These are phyloP conservation scores for Penstemon eatonii DNA, from an alignment of 257 asterid species.

Conservation along the genomic window DNA sequence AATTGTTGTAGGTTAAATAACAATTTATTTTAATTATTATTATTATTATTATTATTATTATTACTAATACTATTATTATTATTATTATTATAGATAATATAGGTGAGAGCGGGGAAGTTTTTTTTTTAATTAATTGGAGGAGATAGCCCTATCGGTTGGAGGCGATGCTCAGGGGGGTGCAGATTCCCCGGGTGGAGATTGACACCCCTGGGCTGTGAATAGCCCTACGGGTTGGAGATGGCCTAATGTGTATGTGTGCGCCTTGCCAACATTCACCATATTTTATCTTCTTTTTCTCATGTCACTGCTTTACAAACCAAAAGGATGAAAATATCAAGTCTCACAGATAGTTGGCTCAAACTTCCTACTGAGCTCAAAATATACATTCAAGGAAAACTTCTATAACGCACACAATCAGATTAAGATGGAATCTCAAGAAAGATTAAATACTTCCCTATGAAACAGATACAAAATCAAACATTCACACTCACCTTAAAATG, in stretches of 20 bases:
- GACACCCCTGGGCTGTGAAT: no score
- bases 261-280: not conserved
- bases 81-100: no score
- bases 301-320: not conserved
- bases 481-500: conserved; percentile 65
- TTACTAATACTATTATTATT: no score
- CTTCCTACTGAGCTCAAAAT: not conserved
- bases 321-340: not conserved
- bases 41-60: no score
- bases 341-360: not conserved
- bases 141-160: no score
- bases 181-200: no score
- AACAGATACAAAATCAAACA: not conserved
- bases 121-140: no score
- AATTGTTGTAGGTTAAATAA: no score
- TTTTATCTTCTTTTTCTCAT: not conserved
- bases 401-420: not conserved
- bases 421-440: not conserved
- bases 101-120: no score
- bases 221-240: no score
- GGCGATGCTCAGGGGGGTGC: no score
- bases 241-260: not conserved
- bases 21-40: no score
- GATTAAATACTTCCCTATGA: not conserved
- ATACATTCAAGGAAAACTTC: not conserved